Evolutionary conservation across 2,329 filamentous ascomycete genomes (phyloP), one percentile per base, ranked within the genome.

Genomic region (Colletotrichum simmondsii): DNA sequence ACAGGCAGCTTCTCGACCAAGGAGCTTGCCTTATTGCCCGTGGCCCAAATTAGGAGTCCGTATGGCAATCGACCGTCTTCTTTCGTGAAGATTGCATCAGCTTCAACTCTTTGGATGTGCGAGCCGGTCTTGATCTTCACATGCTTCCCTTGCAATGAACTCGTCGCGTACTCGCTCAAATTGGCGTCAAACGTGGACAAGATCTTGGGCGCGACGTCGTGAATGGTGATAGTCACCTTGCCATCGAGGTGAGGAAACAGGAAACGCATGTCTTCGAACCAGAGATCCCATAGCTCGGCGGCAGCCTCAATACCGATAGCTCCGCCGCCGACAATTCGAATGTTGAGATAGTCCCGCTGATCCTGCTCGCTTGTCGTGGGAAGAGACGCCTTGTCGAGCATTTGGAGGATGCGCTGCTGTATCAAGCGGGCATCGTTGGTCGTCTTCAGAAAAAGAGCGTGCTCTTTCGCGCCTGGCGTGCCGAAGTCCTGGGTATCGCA

Each of bases 371-470:
- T 98, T 95, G 81, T 95, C 95, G 90, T 98, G 98, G 92, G 99
- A 98, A 75, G 95, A 95, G 66, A 65, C 0, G 97, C 97, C 46
- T 95, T 98, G 87, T 99, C 97, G 78, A 98, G 95, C 83, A 97
- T 98, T 87, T 99, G 97, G 96, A 99, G 98, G 85, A 99, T 98
- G 84, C 95, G 95, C 89, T 96, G 98, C 81, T 97, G 95, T 81
- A 99, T 99, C 81, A 91, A 90, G 85, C 98, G 97, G 68, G 97
- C 97, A 83, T 99, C 97, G 77, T 90, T 91, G 80, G 99, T 98
- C 87, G 99, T 97, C 89, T 98, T 98, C 82, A 99, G 87, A 90
- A 99, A 99, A 87, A 95, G 97, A 77, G 94, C 95, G 87, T 99
- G 87, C 85, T 99, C 96, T 77, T 91, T 92, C 67, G 99, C 97